Base-by-base conservation (phyloP, 2,329 filamentous ascomycete species). In the Xylaria arbuscula region DNA sequence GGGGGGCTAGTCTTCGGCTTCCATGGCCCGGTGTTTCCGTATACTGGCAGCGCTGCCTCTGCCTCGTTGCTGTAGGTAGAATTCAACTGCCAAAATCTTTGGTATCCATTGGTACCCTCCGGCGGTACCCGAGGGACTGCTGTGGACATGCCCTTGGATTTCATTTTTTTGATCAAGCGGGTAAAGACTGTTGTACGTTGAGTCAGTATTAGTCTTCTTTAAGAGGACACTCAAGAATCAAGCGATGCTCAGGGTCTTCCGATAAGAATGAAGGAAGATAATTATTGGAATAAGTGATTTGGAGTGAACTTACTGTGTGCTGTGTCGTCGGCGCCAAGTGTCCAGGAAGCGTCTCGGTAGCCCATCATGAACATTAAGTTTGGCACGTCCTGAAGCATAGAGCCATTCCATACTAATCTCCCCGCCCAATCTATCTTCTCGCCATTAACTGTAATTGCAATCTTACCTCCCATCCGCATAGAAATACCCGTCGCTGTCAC, bases 401-500 rank as follows among this genome's bases (percentile, higher is more conserved):
- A 79, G 7, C 83, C 81, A 72, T 87, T 86, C 89, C 89, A 92
- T 0, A 86, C 76, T 72, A 84, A 86, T 58, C 84, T 84, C 1
- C 82, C 78, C 0, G 80, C 70, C 28, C 84, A 72, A 11, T 84
- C 74, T 48, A 88, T 70, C 0, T 77, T 74, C 19, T 80, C 70
- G 6, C 84, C 85, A 70, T 92, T 87, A 7, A 91, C 78, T 1
- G 75, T 74, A 13, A 90, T 71, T 1, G 80, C 75, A 38, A 87
- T 83, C 22, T 82, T 81, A 28, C 88, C 88, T 0, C 84, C 86
- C 45, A 91, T 80, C 10, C 81, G 77, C 51, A 91, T 77, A 61
- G 84, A 84, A 1, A 91, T 81, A 0, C 90, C 90, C 0, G 90
- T 92, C 0, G 90, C 90, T 0, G 89, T 90, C 62, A 92, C 80